These are phyloP conservation scores for Fusarium domesticum DNA, from an alignment of 2,329 filamentous ascomycete genomes.

Conservation along the genomic window DNA sequence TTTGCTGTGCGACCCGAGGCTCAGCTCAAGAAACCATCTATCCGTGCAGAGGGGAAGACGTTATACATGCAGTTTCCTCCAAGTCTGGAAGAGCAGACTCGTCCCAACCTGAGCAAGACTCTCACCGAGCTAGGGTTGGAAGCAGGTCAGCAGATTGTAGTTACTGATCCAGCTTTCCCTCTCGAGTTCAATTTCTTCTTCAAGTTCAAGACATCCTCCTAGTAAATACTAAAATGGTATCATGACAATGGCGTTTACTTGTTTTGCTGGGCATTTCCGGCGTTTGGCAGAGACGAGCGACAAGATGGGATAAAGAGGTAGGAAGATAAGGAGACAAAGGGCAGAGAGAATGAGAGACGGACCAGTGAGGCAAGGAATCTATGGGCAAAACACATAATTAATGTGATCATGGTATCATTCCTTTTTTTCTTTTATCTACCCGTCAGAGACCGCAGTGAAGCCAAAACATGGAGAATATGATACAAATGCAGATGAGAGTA, in stretches of 20 bases:
- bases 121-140: slow-evolving; percentile 69
- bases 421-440: slow-evolving; percentile 32
- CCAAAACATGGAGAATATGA: slow-evolving; percentile 21
- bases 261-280: slow-evolving; percentile 27
- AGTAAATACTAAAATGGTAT: slow-evolving; percentile 2
- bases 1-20: slow-evolving; percentile 81
- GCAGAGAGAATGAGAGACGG: too few species aligned
- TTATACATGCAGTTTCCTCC: slow-evolving; percentile 87
- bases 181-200: slow-evolving; percentile 62
- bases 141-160: slow-evolving; percentile 83
- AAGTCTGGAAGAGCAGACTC: slow-evolving; percentile 78
- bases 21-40: slow-evolving; percentile 89
- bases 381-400: slow-evolving; percentile 10
- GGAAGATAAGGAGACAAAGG: slow-evolving; percentile 32
- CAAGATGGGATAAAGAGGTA: slow-evolving; percentile 16
- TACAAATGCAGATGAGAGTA: slow-evolving; percentile 17
- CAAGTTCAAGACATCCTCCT: slow-evolving; percentile 40
- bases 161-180: slow-evolving; percentile 86
- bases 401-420: slow-evolving; percentile 36
- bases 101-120: slow-evolving; percentile 76
- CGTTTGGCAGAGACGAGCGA: slow-evolving; percentile 22
- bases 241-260: slow-evolving; percentile 13
- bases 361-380: slow-evolving; percentile 7
- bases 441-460: slow-evolving; percentile 24
- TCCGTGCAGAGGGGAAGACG: slow-evolving; percentile 74